A percentile compares a stretch with the other conserved stretches of the same genome.
phyloP scores from a whole-genome alignment of 371 early-diverging fungal genomes.

The Lichtheimia ornata region DNA sequence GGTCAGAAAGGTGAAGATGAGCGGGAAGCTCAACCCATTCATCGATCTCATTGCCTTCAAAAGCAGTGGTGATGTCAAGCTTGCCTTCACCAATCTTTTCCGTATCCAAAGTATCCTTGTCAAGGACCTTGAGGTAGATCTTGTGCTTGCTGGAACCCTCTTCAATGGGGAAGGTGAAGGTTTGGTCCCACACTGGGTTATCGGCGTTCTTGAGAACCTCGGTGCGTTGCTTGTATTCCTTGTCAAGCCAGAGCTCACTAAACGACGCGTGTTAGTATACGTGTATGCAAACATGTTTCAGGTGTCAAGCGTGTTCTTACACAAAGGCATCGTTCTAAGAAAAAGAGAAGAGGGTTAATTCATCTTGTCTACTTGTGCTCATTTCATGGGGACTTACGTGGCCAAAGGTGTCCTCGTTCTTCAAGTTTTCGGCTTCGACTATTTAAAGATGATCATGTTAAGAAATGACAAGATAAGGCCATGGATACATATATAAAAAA shows the following conservation, averaged over 20 bases:
- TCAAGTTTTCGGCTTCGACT: conserved; percentile 22
- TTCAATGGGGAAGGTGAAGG: conserved; percentile 29
- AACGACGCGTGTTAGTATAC: too few relatives aligned
- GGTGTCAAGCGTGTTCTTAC: conserved; percentile 1
- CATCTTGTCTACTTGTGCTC: neutral
- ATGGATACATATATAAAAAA: too few relatives aligned
- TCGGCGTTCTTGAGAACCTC: conserved; percentile 14
- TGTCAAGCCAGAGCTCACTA: conserved; percentile 28
- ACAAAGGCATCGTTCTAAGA: conserved; percentile 27
- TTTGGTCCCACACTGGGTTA: conserved; percentile 25
- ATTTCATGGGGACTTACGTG: conserved; percentile 6
- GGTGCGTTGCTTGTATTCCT: conserved; percentile 28
- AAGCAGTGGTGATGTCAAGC: conserved; percentile 23
- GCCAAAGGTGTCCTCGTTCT: conserved; percentile 25
- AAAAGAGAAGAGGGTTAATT: neutral
- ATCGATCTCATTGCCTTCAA: conserved; percentile 28
- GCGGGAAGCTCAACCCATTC: conserved; percentile 36
- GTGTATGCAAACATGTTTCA: neutral
- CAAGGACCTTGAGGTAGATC: conserved; percentile 42
- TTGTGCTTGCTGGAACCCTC: conserved; percentile 29
- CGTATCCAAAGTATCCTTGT: conserved; percentile 37
- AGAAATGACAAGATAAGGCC: neutral
- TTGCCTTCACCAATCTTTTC: conserved; percentile 50
- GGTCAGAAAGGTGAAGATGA: conserved; percentile 26
- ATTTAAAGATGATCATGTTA: neutral